A percentile compares a stretch with the other conserved stretches of the same genome.
Conservation (phyloP, 2,329 filamentous ascomycete species). For the Clarireedia paspali region DNA sequence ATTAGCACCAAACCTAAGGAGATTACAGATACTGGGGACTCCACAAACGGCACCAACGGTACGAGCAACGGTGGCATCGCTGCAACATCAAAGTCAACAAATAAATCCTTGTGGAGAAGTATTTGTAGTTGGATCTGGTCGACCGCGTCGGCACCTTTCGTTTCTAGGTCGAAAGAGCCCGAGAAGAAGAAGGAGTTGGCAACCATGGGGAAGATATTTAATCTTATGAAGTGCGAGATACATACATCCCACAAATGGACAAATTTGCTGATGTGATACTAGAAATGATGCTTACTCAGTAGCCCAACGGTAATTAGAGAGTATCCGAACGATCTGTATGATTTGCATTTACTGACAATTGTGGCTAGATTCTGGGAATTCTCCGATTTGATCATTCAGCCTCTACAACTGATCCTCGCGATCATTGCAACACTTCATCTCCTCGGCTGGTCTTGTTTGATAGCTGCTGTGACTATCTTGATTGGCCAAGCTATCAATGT, state of each 20-base stretch:
- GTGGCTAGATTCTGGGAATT: conserved; percentile 72
- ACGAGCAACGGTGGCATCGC: conserved; percentile 6
- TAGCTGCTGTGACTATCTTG: conserved; percentile 63
- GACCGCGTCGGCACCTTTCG: conserved; percentile 22
- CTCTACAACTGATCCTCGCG: conserved; percentile 68
- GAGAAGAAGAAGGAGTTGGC: conserved; percentile 48
- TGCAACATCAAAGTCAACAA: conserved; percentile 6
- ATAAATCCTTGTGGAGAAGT: conserved; percentile 10
- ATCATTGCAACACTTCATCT: conserved; percentile 68
- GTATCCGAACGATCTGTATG: not conserved
- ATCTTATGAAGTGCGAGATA: conserved; percentile 61
- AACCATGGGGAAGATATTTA: conserved; percentile 85
- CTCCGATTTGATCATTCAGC: conserved; percentile 64
- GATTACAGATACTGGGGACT: conserved; percentile 9
- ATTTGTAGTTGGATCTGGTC: conserved; percentile 15
- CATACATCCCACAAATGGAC: too few relatives aligned
- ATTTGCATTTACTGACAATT: not conserved
- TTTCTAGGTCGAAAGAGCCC: conserved; percentile 22
- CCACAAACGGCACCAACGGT: conserved; percentile 1
- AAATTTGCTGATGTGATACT: conserved; percentile 3
- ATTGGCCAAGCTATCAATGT: conserved; percentile 64
- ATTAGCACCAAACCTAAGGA: conserved; percentile 21
- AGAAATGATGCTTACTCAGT: conserved; percentile 67
- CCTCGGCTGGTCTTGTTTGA: conserved; percentile 70
- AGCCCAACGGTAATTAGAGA: conserved; percentile 44